phyloP scores from a whole-genome alignment of 2,329 filamentous ascomycete species.

The Aspergillus carbonarius region DNA sequence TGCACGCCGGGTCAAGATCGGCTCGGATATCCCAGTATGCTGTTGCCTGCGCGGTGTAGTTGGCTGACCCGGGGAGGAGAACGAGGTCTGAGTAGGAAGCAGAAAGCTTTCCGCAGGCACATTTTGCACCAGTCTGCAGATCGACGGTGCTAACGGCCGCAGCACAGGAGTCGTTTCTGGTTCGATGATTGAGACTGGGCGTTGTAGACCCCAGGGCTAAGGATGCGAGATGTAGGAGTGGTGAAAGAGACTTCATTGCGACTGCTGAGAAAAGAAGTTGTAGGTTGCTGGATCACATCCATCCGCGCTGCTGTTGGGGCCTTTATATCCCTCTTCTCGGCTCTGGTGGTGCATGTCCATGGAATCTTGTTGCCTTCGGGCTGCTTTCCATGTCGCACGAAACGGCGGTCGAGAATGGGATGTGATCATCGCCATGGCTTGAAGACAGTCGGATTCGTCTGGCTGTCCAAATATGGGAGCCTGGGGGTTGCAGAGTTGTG shows the following conservation, averaged over 20 bases:
- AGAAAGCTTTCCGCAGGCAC: background rate
- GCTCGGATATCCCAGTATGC: constrained; percentile 33
- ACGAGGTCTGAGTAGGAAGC: background rate
- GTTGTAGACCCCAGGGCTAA: background rate
- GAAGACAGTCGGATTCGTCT: too few species aligned
- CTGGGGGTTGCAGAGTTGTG: too few species aligned
- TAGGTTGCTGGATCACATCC: background rate
- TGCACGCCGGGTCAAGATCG: constrained; percentile 27
- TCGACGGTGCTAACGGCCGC: background rate
- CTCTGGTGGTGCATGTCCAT: background rate
- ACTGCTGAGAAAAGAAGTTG: background rate
- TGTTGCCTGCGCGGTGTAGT: constrained; percentile 24
- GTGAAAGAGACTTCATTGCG: background rate
- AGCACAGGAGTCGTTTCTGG: background rate
- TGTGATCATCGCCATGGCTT: too few species aligned
- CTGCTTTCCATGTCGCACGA: background rate
- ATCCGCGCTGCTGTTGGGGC: background rate
- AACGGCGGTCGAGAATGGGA: too few species aligned
- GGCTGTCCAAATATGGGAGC: too few species aligned
- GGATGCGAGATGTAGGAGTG: background rate
- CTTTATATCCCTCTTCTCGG: background rate
- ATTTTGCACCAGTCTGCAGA: background rate
- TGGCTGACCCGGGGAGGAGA: constrained; percentile 12
- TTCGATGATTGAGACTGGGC: background rate
- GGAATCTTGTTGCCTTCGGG: background rate